Conservation (phyloP, 495 filamentous ascomycete species). For the Cercophora sp. region DNA sequence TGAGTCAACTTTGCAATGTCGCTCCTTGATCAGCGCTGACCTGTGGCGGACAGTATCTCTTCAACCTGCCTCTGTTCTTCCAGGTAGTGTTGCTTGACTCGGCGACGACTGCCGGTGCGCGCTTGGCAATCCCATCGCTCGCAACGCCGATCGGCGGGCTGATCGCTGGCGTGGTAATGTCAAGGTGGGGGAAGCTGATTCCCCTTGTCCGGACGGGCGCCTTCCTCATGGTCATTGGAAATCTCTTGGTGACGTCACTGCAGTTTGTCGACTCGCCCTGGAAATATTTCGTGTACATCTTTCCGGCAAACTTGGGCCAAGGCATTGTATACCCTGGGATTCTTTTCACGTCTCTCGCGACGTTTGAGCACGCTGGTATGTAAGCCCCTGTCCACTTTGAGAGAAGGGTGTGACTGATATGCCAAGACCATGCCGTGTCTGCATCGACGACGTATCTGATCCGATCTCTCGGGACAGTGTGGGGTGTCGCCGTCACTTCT, state of each 20-base stretch:
- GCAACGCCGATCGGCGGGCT: slow-evolving; percentile 59
- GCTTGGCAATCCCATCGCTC: slow-evolving; percentile 58
- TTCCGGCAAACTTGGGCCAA: slow-evolving; percentile 61
- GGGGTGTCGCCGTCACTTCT: slow-evolving; percentile 60
- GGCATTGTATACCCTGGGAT: slow-evolving; percentile 62
- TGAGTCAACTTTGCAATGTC: slow-evolving; percentile 29
- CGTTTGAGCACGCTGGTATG: slow-evolving; percentile 59
- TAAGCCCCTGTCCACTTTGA: not conserved
- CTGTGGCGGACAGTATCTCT: slow-evolving; percentile 50
- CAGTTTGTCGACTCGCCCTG: slow-evolving; percentile 55
- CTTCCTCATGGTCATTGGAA: slow-evolving; percentile 57
- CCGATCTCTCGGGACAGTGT: slow-evolving; percentile 60
- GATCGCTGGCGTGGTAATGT: slow-evolving; percentile 61
- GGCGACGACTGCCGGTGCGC: slow-evolving; percentile 54
- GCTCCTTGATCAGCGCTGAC: not conserved
- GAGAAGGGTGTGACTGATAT: not conserved
- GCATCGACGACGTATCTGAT: slow-evolving; percentile 62
- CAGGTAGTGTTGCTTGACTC: slow-evolving; percentile 60
- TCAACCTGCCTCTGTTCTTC: slow-evolving; percentile 61
- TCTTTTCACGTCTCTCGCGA: slow-evolving; percentile 59
- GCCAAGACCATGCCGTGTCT: slow-evolving; percentile 59
- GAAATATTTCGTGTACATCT: slow-evolving; percentile 61
- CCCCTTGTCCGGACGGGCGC: slow-evolving; percentile 53
- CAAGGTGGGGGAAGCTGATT: slow-evolving; percentile 56
- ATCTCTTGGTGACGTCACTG: slow-evolving; percentile 51